These are phyloP conservation scores for Colletotrichum aenigma DNA, from an alignment of 2,329 filamentous ascomycete genomes.

Conservation along the genomic window DNA sequence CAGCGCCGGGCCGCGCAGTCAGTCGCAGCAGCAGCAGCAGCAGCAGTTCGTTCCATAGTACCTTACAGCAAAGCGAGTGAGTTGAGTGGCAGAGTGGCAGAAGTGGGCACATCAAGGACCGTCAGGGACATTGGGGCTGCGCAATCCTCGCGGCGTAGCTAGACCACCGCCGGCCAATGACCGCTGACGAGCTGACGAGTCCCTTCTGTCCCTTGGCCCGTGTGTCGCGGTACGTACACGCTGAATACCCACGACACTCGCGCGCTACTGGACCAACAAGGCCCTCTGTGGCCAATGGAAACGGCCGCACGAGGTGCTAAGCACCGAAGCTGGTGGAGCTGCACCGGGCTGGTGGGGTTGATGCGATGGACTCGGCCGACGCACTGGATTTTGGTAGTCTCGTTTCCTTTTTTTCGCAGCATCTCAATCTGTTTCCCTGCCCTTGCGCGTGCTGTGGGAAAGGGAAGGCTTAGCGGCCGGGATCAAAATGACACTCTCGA, in stretches of 20 bases:
- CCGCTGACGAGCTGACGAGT: constrained; percentile 36
- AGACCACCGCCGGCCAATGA: constrained; percentile 29
- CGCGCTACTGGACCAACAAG: neutral
- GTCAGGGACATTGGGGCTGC: constrained; percentile 4
- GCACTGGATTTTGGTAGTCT: neutral
- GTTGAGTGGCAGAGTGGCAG: neutral
- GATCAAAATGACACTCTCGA: neutral
- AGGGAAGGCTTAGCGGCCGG: neutral
- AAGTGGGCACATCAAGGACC: neutral
- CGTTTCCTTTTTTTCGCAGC: neutral
- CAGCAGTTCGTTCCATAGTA: neutral
- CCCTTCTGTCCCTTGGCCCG: constrained; percentile 21
- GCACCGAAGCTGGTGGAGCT: neutral
- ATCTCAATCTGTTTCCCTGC: neutral
- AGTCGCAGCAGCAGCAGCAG: neutral
- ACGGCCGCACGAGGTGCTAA: neutral
- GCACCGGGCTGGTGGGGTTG: neutral
- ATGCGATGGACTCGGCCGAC: neutral
- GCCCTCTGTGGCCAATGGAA: neutral
- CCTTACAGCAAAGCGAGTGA: neutral
- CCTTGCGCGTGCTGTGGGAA: neutral
- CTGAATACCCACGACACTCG: neutral
- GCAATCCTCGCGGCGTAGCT: constrained; percentile 1
- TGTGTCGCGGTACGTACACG: neutral
- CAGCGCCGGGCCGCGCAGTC: neutral